A percentile compares a stretch with the other conserved stretches of the same genome.
phyloP scores from a whole-genome alignment of 2,329 filamentous ascomycete genomes.

The Cytospora piceae region DNA sequence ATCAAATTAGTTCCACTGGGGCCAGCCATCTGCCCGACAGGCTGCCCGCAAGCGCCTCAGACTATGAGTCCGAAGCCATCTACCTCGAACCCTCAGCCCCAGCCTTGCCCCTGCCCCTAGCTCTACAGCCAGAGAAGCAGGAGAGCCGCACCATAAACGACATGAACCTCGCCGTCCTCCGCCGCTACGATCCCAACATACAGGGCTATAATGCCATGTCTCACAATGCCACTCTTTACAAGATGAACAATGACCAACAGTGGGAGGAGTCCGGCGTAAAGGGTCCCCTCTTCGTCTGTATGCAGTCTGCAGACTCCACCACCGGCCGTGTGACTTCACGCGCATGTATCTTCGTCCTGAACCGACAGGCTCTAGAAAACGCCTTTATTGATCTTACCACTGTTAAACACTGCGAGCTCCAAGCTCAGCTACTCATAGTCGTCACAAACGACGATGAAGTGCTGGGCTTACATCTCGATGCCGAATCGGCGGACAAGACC shows the following conservation, averaged over 20 bases:
- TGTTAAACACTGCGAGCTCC: conserved; percentile 62
- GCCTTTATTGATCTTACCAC: conserved; percentile 67
- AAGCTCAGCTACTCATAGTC: background rate
- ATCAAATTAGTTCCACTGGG: conserved; percentile 28
- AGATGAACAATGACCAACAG: conserved; percentile 66
- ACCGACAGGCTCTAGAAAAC: conserved; percentile 72
- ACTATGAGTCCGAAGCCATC: conserved; percentile 69
- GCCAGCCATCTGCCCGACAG: background rate
- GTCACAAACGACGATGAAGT: background rate
- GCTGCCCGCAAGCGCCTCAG: conserved; percentile 44
- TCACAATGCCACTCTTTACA: conserved; percentile 85
- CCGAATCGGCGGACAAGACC: conserved; percentile 3
- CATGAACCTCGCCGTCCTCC: conserved; percentile 84
- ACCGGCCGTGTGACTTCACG: conserved; percentile 42
- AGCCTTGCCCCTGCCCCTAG: conserved; percentile 24
- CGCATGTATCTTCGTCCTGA: conserved; percentile 72
- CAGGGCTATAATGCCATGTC: conserved; percentile 76
- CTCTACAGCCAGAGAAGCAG: conserved; percentile 59
- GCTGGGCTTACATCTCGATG: background rate
- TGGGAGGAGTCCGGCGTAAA: conserved; percentile 90
- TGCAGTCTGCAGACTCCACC: conserved; percentile 51
- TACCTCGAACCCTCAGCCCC: conserved; percentile 44
- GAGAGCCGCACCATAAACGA: conserved; percentile 74
- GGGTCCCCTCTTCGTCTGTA: conserved; percentile 87
- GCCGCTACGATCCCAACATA: conserved; percentile 78